phyloP scores from a whole-genome alignment of 2,329 filamentous ascomycete species.

The Colletotrichum sp. region DNA sequence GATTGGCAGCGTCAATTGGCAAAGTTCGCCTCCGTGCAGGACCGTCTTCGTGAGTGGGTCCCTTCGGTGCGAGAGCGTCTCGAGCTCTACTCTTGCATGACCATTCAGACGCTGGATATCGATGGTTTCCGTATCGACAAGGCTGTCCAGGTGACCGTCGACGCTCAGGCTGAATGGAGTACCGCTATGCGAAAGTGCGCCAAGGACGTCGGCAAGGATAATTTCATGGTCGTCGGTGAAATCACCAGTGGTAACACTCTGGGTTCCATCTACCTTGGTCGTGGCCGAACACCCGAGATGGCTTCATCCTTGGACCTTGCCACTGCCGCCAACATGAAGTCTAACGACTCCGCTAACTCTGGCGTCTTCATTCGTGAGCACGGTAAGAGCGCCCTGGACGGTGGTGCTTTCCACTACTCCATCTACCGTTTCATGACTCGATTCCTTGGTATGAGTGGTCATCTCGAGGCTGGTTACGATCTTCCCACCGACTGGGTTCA shows the following conservation, averaged over 20 bases:
- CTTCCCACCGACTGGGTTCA: slow-evolving; percentile 44
- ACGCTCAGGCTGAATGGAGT: slow-evolving; percentile 64
- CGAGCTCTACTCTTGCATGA: slow-evolving; percentile 67
- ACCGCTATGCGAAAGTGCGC: slow-evolving; percentile 63
- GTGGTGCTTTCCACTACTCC: slow-evolving; percentile 46
- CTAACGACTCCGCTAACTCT: slow-evolving; percentile 13
- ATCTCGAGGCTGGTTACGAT: slow-evolving; percentile 34
- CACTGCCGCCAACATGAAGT: slow-evolving; percentile 20
- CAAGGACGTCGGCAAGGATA: slow-evolving; percentile 59
- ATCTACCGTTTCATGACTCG: slow-evolving; percentile 33
- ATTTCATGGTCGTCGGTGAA: slow-evolving; percentile 70
- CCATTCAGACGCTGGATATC: slow-evolving; percentile 67
- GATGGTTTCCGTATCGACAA: slow-evolving; percentile 73
- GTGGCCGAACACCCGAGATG: slow-evolving; percentile 53
- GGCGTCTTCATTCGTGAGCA: slow-evolving; percentile 60
- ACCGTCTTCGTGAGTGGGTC: slow-evolving; percentile 69
- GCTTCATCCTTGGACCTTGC: slow-evolving; percentile 19
- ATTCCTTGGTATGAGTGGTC: slow-evolving; percentile 35
- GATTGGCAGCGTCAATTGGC: slow-evolving; percentile 69
- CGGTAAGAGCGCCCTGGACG: slow-evolving; percentile 50
- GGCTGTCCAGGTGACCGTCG: slow-evolving; percentile 67
- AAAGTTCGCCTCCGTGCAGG: slow-evolving; percentile 71
- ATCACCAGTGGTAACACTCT: slow-evolving; percentile 67
- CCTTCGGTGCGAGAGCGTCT: slow-evolving; percentile 62
- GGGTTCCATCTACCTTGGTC: slow-evolving; percentile 65